A percentile compares a stretch with the other conserved stretches of the same genome.
phyloP scores from a whole-genome alignment of 139 green algal genomes.

The Yamagishiella unicocca region DNA sequence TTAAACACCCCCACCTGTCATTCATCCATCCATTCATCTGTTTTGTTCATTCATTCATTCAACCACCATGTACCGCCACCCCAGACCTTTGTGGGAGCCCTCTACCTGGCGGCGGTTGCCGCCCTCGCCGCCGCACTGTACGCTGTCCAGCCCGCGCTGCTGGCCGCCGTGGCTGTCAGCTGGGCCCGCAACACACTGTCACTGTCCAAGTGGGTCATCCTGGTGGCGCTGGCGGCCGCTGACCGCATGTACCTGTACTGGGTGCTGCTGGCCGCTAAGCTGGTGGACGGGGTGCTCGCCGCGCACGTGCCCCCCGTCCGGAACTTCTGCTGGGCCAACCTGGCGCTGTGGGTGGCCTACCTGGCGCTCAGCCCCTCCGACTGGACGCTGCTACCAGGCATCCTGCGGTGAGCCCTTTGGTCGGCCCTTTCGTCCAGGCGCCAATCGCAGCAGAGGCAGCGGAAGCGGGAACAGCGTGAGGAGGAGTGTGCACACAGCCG shows the following conservation, averaged over 20 bases:
- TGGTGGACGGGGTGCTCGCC: conserved; percentile 48
- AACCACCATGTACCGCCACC: not conserved
- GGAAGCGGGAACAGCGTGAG: no score
- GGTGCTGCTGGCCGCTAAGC: conserved; percentile 39
- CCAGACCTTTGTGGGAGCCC: conserved; percentile 14
- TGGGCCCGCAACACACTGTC: conserved; percentile 55
- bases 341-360: conserved; percentile 21
- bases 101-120: conserved; percentile 12
- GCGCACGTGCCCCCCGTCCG: conserved; percentile 39
- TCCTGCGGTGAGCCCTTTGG: not conserved
- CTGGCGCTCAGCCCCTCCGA: conserved; percentile 2
- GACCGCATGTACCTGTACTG: conserved; percentile 60
- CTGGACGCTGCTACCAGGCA: conserved; percentile 17
- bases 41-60: no score
- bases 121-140: conserved; percentile 6
- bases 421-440: no score
- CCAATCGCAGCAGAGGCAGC: no score
- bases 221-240: conserved; percentile 40
- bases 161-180: conserved; percentile 42
- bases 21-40: no score
- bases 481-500: no score
- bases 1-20: no score
- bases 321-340: conserved; percentile 39
- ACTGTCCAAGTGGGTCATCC: conserved; percentile 45
- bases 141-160: conserved; percentile 32